A percentile compares a stretch with the other conserved stretches of the same genome.
Evolutionary conservation across 192 early-diverging fungal genomes (phyloP).

Genomic region (Dimargaris xerosporica): DNA sequence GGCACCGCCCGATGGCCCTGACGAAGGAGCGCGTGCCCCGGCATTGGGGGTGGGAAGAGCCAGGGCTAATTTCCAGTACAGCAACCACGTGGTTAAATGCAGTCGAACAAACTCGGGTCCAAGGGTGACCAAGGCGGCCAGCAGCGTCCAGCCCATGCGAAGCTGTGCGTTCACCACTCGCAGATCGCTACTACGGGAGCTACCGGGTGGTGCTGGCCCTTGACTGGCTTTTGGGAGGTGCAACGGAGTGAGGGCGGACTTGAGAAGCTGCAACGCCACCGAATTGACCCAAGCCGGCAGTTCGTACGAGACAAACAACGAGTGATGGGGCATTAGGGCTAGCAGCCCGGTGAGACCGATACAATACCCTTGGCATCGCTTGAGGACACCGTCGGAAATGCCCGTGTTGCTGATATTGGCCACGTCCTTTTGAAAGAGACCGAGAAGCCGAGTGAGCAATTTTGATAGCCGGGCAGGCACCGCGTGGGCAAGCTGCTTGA

Average conservation of each 20-base stretch:
- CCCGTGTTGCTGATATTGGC: conserved; percentile 37
- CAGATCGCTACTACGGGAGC: conserved; percentile 29
- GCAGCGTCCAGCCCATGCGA: conserved; percentile 64
- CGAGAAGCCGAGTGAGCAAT: conserved; percentile 44
- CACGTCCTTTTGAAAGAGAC: conserved; percentile 57
- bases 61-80: conserved; percentile 68
- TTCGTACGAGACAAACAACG: conserved; percentile 63
- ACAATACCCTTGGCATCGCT: conserved; percentile 43
- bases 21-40: too few species aligned
- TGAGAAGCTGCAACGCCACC: conserved; percentile 57
- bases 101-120: conserved; percentile 70
- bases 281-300: conserved; percentile 61
- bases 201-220: not conserved
- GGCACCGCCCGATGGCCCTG: not conserved
- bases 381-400: conserved; percentile 23
- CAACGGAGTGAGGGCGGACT: conserved; percentile 24
- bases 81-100: conserved; percentile 56
- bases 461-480: conserved; percentile 45
- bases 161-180: conserved; percentile 41
- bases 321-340: conserved; percentile 42
- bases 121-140: conserved; percentile 56
- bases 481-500: conserved; percentile 48
- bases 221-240: not conserved
- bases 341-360: conserved; percentile 50
- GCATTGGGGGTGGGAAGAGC: conserved; percentile 16